Conservation (phyloP, 1,284 basidiomycete genomes). For the Taiwanofungus camphoratus region DNA sequence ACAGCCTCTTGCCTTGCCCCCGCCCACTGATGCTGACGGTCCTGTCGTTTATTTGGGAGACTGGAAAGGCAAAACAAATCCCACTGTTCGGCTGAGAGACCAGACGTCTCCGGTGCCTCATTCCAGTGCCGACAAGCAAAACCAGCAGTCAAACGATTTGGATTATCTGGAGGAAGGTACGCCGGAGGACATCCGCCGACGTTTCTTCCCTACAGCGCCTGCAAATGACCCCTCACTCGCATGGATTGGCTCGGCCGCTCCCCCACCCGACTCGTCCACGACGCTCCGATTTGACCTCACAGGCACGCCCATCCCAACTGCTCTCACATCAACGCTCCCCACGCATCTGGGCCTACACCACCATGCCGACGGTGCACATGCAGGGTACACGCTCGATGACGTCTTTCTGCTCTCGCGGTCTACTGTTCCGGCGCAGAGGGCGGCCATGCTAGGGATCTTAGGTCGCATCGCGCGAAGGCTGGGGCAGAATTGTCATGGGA, state of each 20-base stretch:
- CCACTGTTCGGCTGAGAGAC: slow-evolving; percentile 1
- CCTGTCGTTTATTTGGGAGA: slow-evolving; percentile 48
- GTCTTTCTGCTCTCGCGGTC: slow-evolving; percentile 81
- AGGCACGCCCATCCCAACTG: slow-evolving; percentile 56
- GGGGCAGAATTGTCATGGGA: slow-evolving; percentile 21
- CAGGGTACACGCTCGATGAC: slow-evolving; percentile 88
- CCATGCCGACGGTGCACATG: slow-evolving; percentile 73
- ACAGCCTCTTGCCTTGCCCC: slow-evolving; percentile 39
- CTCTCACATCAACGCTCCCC: slow-evolving; percentile 52
- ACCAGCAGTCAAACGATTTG: slow-evolving; percentile 6
- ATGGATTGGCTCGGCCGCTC: slow-evolving; percentile 56
- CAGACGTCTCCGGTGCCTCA: not conserved
- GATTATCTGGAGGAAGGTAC: slow-evolving; percentile 61
- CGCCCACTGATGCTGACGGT: slow-evolving; percentile 40
- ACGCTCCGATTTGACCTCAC: slow-evolving; percentile 69
- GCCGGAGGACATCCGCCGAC: slow-evolving; percentile 75
- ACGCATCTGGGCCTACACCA: slow-evolving; percentile 88
- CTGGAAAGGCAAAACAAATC: slow-evolving; percentile 17
- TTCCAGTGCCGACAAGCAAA: not conserved
- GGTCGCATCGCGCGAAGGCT: slow-evolving; percentile 50
- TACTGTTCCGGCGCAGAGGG: slow-evolving; percentile 79
- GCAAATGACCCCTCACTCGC: slow-evolving; percentile 66
- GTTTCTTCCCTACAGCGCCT: slow-evolving; percentile 77
- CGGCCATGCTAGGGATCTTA: slow-evolving; percentile 76
- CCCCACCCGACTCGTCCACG: slow-evolving; percentile 21